Conservation (phyloP, 2,329 filamentous ascomycete species). For the Stagonosporopsis rhizophila region DNA sequence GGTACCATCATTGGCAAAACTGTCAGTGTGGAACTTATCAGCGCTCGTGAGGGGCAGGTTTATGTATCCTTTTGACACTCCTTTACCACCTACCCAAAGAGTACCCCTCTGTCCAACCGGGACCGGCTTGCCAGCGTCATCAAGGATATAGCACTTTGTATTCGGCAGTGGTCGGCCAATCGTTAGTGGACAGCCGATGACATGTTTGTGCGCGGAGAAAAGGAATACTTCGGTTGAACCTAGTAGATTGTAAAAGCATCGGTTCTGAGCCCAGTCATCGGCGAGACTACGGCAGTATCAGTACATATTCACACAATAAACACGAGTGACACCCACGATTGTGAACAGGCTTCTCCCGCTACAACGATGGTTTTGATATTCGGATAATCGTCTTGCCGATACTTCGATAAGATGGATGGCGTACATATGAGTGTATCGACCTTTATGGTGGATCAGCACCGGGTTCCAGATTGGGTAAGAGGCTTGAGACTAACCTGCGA, state of each 20-base stretch:
- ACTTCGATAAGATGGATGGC: constrained; percentile 63
- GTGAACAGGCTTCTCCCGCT: constrained; percentile 61
- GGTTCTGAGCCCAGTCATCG: constrained; percentile 61
- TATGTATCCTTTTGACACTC: constrained; percentile 64
- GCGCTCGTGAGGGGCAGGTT: constrained; percentile 61
- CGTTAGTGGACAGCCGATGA: constrained; percentile 55
- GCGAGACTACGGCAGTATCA: constrained; percentile 51
- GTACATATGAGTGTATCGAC: constrained; percentile 63
- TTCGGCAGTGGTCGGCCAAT: constrained; percentile 66
- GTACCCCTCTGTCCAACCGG: constrained; percentile 57
- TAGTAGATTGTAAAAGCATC: constrained; percentile 59
- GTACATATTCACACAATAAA: neutral
- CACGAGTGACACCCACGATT: constrained; percentile 46
- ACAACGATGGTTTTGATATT: constrained; percentile 62
- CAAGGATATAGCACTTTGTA: constrained; percentile 63
- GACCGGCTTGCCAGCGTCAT: constrained; percentile 56
- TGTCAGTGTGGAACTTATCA: constrained; percentile 59
- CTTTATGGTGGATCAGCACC: constrained; percentile 33
- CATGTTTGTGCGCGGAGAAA: constrained; percentile 63
- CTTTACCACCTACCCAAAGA: constrained; percentile 65
- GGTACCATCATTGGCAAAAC: constrained; percentile 59
- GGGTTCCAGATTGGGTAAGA: neutral
- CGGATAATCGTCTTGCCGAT: constrained; percentile 56
- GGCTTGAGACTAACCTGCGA: constrained; percentile 48
- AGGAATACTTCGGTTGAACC: constrained; percentile 67